Evolutionary conservation across 108 stramenopile species (phyloP), one percentile per base, ranked within the genome.

Genomic region (Skeletonema menzelii): DNA sequence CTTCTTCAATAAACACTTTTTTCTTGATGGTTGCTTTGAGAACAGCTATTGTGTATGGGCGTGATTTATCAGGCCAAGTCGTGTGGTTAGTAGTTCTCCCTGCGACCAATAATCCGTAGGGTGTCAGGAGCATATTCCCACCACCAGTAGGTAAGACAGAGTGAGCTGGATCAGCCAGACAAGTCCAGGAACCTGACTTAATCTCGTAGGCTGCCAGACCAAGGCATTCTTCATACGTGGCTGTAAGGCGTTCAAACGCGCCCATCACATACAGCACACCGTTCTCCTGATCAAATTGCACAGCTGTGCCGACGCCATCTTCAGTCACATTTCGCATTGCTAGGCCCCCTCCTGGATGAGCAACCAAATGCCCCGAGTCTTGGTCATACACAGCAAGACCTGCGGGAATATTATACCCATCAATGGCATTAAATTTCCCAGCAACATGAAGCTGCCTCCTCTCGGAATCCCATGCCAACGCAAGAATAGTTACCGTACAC

Each of bases 231-330:
- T 86, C 80, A 26, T 69, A 49, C 8, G 87, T 87, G 5, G 76
- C 75, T 8, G 88, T 91, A 13, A 96, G 68, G 19, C 90, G 77
- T 60, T 94, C 91, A 83, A 94, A 96, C 20, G 89, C 85, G 15
- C 93, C 95, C 90, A 91, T 94, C 19, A 94, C 95, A 65, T 94
- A 94, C 6, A 94, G 75, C 1, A 96, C 93, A n/a, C 91, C 90
- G 42, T 66, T 81, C 66, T 91, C 91, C 49, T 90, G 83, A 72
- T 96, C 95, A 22, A 94, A 66, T 70, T 94, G 91, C 42, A 93
- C 62, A 5, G 95, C 89, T 6, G 92, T 93, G 19, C 85, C 91
- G 0, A 92, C 95, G 19, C 90, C 93, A 76, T 92, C 93, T 70
- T 91, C 80, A 67, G 93, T 90, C 15, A 59, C 63, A 67, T 92